Percentiles rank a stretch among this genome's conserved stretches.
Evolutionary conservation across 169 alveolate genomes (phyloP).

Genomic region (Babesia gibsoni): DNA sequence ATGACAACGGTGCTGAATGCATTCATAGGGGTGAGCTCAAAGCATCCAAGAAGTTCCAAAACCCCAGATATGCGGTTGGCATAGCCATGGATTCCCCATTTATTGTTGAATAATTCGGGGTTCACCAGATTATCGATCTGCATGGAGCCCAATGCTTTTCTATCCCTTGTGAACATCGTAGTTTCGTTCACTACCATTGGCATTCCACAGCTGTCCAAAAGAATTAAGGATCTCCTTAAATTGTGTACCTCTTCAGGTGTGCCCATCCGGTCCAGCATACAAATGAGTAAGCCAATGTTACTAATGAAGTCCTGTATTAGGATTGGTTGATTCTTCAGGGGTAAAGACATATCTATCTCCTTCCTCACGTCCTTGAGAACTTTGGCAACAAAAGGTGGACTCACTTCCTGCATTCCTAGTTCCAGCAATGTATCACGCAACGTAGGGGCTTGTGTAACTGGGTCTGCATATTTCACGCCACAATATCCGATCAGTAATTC

Average conservation of each 20-base stretch:
- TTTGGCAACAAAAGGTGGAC: not conserved
- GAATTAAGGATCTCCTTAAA: not conserved
- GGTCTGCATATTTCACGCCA: not conserved
- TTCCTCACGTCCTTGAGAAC: not conserved
- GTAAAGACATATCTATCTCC: not conserved
- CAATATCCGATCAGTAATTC: not conserved
- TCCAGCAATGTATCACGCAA: not conserved
- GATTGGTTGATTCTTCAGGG: not conserved
- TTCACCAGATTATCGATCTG: not conserved
- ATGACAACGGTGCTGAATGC: not conserved
- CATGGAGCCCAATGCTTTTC: not conserved
- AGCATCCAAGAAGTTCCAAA: not conserved
- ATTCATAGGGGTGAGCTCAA: not conserved
- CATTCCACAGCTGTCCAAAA: not conserved
- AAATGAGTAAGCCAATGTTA: not conserved
- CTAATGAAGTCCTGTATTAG: not conserved
- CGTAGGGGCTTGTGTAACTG: not conserved
- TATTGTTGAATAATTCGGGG: not conserved
- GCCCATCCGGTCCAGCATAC: slow-evolving; percentile 8
- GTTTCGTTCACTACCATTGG: not conserved
- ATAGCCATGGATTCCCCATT: slow-evolving; percentile 7
- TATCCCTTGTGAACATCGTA: not conserved
- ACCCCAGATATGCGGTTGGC: not conserved
- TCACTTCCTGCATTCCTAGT: not conserved
- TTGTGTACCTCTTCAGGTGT: not conserved